Evolutionary conservation across 352 stramenopile species (phyloP).

Genomic region (Globisporangium cederbergense): DNA sequence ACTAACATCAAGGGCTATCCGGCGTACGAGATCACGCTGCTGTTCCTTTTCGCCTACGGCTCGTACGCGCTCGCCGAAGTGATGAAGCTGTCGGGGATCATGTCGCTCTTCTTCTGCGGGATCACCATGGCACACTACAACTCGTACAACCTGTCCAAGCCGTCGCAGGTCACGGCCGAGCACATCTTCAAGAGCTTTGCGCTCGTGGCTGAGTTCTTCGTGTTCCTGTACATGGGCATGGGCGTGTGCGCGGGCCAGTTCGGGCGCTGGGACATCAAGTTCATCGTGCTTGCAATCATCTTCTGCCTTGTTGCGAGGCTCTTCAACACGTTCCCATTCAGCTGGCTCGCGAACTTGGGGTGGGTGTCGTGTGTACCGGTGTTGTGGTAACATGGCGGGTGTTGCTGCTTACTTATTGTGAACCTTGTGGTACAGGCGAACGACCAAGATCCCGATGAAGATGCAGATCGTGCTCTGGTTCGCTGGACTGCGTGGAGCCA

Average conservation of each 20-base stretch:
- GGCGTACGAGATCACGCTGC: constrained; percentile 68
- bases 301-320: constrained; percentile 85
- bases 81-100: constrained; percentile 85
- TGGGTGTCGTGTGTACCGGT: constrained; percentile 15
- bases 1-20: constrained; percentile 81
- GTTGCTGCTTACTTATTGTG: background rate
- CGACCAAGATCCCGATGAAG: constrained; percentile 67
- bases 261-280: constrained; percentile 78
- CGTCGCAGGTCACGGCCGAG: constrained; percentile 58
- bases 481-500: constrained; percentile 85
- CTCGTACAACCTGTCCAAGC: constrained; percentile 70
- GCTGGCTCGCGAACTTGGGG: constrained; percentile 58
- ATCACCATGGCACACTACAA: constrained; percentile 85
- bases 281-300: constrained; percentile 84
- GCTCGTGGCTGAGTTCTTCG: constrained; percentile 68
- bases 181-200: constrained; percentile 80
- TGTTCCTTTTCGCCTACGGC: constrained; percentile 70
- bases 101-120: constrained; percentile 91
- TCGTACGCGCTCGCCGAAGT: constrained; percentile 66
- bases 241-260: constrained; percentile 65
- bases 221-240: constrained; percentile 81
- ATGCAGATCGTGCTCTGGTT: constrained; percentile 94
- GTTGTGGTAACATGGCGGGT: background rate
- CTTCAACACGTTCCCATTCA: constrained; percentile 94
- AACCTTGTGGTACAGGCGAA: constrained; percentile 26